Evolutionary conservation across 2,329 filamentous ascomycete species (phyloP).

Genomic region (Colletotrichum sp.): DNA sequence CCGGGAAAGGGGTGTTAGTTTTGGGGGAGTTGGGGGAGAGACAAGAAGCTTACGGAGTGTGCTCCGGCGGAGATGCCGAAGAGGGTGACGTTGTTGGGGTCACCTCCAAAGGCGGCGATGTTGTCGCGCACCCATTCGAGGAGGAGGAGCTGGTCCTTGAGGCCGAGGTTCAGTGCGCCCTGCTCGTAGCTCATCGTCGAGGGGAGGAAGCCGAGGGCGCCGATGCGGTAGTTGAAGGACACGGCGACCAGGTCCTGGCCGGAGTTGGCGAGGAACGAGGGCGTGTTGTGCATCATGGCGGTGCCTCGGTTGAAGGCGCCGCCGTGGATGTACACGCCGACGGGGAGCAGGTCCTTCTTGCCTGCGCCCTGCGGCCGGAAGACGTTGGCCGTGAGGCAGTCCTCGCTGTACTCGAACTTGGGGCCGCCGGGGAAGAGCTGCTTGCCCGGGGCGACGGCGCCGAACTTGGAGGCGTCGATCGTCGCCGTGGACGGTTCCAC

Average conservation of each 20-base stretch:
- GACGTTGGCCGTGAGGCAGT: constrained; percentile 61
- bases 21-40: not conserved
- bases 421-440: constrained; percentile 28
- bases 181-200: constrained; percentile 56
- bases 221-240: constrained; percentile 68
- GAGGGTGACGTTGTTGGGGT: constrained; percentile 61
- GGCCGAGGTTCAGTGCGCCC: constrained; percentile 66
- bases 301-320: constrained; percentile 64
- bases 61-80: constrained; percentile 68
- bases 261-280: constrained; percentile 63
- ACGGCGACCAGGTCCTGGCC: constrained; percentile 60
- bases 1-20: not conserved
- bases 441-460: constrained; percentile 40
- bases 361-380: constrained; percentile 40
- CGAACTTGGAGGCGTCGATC: constrained; percentile 39
- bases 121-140: constrained; percentile 68
- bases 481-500: constrained; percentile 27
- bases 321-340: constrained; percentile 68
- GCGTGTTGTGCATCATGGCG: constrained; percentile 62
- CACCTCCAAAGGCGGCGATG: constrained; percentile 64
- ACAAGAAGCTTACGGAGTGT: constrained; percentile 52
- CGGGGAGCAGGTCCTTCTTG: constrained; percentile 36
- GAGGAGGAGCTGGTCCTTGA: constrained; percentile 65
- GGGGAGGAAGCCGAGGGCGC: constrained; percentile 72
- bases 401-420: constrained; percentile 42